Evolutionary conservation across 83 land plant species (phyloP).

Genomic region (Thuja plicata): DNA sequence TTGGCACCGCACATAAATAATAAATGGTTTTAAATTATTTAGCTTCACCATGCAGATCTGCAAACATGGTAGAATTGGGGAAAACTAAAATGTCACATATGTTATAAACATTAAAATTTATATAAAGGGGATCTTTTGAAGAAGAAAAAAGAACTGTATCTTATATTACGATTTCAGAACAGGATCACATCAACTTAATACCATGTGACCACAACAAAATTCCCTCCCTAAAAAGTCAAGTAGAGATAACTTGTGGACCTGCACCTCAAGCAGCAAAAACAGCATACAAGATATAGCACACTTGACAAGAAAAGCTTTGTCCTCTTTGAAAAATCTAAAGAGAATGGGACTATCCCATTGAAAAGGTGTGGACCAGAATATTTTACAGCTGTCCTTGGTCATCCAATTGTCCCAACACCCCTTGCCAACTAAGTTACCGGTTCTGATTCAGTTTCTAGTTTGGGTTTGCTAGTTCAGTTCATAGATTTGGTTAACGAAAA

Average conservation of each 20-base stretch:
- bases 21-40: neutral
- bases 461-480: too few species aligned
- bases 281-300: neutral
- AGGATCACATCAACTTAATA: neutral
- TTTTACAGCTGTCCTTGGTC: too few species aligned
- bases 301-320: neutral
- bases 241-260: neutral
- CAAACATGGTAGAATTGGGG: neutral
- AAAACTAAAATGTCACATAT: neutral
- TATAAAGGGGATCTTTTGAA: neutral
- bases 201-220: neutral
- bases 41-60: neutral
- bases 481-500: too few species aligned
- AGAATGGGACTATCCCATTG: neutral
- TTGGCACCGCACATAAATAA: neutral
- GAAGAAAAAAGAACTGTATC: too few species aligned
- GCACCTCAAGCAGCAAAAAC: neutral
- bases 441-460: too few species aligned
- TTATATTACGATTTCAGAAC: neutral
- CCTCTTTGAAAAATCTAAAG: neutral
- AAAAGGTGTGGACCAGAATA: neutral
- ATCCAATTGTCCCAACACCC: too few species aligned
- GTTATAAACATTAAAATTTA: too few species aligned
- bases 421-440: too few species aligned
- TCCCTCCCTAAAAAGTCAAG: neutral